Evolutionary conservation across 148 eudicot genomes (phyloP).

Genomic region (Pouteria glomerata): DNA sequence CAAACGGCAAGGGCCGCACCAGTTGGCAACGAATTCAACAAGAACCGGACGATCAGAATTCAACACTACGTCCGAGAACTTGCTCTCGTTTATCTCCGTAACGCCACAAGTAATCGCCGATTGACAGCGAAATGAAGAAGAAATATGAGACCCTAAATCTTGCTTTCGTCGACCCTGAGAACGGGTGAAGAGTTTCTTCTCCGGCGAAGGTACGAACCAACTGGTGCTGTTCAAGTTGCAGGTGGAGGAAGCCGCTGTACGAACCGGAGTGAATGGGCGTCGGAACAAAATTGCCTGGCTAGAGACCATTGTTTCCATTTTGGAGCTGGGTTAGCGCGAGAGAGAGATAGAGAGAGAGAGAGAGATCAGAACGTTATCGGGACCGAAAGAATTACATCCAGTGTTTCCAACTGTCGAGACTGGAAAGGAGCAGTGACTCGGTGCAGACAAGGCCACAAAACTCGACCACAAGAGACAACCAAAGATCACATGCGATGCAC

Average conservation of each 20-base stretch:
- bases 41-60: conserved; percentile 47
- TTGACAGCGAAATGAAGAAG: conserved; percentile 7
- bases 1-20: conserved; percentile 66
- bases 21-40: conserved; percentile 52
- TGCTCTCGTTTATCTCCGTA: conserved; percentile 32
- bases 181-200: background rate
- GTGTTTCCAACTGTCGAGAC: background rate
- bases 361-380: background rate
- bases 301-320: conserved; percentile 12
- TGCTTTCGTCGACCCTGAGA: background rate
- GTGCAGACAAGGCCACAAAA: no score
- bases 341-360: background rate
- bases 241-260: background rate
- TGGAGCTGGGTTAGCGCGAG: background rate
- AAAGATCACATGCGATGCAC: no score
- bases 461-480: no score
- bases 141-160: conserved; percentile 1
- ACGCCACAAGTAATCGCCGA: conserved; percentile 24
- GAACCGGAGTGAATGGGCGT: conserved; percentile 16
- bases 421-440: no score
- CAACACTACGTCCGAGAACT: conserved; percentile 41
- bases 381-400: background rate
- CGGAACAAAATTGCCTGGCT: background rate
- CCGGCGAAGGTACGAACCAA: conserved; percentile 8
- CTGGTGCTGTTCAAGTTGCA: background rate